Percentiles rank a stretch among this genome's conserved stretches.
phyloP scores from a whole-genome alignment of 139 green algal genomes.

The Asterochloris sp. region DNA sequence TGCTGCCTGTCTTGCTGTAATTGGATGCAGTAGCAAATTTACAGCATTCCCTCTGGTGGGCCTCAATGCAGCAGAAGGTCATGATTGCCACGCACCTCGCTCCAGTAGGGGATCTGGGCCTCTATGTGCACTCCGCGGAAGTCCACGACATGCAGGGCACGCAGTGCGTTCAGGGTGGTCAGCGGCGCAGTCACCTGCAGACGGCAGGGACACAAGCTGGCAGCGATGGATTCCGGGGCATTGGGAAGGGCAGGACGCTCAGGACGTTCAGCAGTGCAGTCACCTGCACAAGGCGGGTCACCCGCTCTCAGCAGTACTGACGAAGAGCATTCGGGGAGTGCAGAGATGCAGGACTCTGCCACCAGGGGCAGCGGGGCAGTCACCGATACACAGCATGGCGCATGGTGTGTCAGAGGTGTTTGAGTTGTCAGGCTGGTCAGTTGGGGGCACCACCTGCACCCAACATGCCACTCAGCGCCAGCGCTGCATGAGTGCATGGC shows the following conservation, averaged over 20 bases:
- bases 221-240: not conserved
- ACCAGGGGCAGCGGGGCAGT: not conserved
- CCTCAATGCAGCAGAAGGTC: too few relatives aligned
- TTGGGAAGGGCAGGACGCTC: not conserved
- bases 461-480: not conserved
- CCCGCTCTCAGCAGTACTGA: not conserved
- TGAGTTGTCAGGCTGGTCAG: too few relatives aligned
- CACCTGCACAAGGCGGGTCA: not conserved
- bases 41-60: too few relatives aligned
- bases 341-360: not conserved
- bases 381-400: not conserved
- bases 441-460: not conserved
- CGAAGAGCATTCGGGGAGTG: not conserved
- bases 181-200: slow-evolving; percentile 24
- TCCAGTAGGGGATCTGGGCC: slow-evolving; percentile 33
- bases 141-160: slow-evolving; percentile 35
- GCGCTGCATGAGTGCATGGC: not conserved
- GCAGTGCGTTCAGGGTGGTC: slow-evolving; percentile 24
- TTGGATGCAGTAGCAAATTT: too few relatives aligned
- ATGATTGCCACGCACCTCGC: not conserved
- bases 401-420: not conserved
- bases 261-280: not conserved
- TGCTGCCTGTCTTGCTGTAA: too few relatives aligned
- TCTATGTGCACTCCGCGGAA: slow-evolving; percentile 43
- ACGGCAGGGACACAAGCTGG: not conserved